Conservation (phyloP, 73 alveolate species). For the Tetrahymena malaccensis region DNA sequence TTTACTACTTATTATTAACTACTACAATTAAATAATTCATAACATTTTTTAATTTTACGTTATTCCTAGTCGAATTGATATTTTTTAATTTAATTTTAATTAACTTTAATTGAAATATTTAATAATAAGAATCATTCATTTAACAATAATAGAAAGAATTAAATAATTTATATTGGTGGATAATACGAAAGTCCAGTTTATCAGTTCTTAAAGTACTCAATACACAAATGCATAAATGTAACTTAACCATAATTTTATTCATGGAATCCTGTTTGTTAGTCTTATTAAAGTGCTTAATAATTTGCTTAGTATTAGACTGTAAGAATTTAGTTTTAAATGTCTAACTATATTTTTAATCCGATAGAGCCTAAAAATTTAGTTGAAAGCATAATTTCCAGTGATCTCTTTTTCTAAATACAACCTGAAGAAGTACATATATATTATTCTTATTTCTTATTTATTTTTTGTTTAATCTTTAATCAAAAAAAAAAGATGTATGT, state of each 20-base stretch:
- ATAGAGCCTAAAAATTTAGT: neutral
- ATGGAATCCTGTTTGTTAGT: neutral
- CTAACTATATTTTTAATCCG: neutral
- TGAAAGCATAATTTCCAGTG: neutral
- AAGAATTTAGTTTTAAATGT: neutral
- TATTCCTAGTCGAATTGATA: too few relatives aligned
- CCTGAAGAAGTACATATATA: neutral
- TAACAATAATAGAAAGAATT: neutral
- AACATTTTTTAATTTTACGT: too few relatives aligned
- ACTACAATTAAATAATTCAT: too few relatives aligned
- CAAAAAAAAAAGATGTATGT: neutral
- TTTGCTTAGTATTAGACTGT: neutral
- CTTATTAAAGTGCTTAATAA: neutral
- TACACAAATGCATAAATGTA: neutral
- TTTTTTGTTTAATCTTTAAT: neutral
- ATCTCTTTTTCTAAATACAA: neutral
- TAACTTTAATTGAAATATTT: too few relatives aligned
- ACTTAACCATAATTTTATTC: neutral
- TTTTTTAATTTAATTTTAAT: too few relatives aligned
- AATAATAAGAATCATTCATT: too few relatives aligned
- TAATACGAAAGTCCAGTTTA: neutral
- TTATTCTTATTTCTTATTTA: too few relatives aligned
- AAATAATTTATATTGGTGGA: neutral
- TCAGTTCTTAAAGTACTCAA: neutral
- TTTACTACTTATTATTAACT: too few relatives aligned